phyloP scores from a whole-genome alignment of 768 basidiomycete species.

The Lyophyllum decastes region DNA sequence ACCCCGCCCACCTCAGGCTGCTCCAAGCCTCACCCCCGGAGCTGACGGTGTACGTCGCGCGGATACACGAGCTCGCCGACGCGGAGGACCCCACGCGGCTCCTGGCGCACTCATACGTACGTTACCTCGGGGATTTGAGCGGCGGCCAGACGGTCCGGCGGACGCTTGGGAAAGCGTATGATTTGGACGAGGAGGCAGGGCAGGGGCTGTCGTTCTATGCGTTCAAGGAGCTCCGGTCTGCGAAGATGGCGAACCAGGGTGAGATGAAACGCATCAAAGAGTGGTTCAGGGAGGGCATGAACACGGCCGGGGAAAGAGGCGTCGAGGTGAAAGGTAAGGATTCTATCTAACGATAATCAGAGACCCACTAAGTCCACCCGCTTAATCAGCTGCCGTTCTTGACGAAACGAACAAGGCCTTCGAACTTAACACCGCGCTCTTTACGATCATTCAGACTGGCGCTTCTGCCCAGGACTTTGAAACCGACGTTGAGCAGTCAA shows the following conservation, averaged over 20 bases:
- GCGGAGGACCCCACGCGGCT: conserved; percentile 51
- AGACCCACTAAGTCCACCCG: neutral
- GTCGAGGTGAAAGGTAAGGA: conserved; percentile 42
- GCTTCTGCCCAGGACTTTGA: conserved; percentile 14
- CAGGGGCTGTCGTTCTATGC: conserved; percentile 68
- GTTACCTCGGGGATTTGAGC: conserved; percentile 79
- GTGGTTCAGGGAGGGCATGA: conserved; percentile 63
- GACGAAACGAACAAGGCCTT: conserved; percentile 54
- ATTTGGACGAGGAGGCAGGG: conserved; percentile 50
- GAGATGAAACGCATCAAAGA: conserved; percentile 77
- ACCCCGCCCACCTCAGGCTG: conserved; percentile 54
- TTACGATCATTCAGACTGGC: conserved; percentile 34
- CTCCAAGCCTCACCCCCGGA: conserved; percentile 45
- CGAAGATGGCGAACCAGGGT: conserved; percentile 46
- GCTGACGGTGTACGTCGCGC: conserved; percentile 52
- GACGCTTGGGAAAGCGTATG: conserved; percentile 67
- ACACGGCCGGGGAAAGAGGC: conserved; percentile 45
- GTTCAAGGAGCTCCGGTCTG: conserved; percentile 57
- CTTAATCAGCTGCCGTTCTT: conserved; percentile 38
- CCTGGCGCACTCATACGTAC: conserved; percentile 80
- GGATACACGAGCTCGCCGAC: conserved; percentile 50
- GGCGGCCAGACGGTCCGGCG: conserved; percentile 75
- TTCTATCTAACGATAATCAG: neutral
- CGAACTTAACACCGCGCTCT: conserved; percentile 47
- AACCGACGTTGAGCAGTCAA: conserved; percentile 14